phyloP scores from a whole-genome alignment of 176 grass and related monocot genomes.

The Dendrocalamus sinicus region DNA sequence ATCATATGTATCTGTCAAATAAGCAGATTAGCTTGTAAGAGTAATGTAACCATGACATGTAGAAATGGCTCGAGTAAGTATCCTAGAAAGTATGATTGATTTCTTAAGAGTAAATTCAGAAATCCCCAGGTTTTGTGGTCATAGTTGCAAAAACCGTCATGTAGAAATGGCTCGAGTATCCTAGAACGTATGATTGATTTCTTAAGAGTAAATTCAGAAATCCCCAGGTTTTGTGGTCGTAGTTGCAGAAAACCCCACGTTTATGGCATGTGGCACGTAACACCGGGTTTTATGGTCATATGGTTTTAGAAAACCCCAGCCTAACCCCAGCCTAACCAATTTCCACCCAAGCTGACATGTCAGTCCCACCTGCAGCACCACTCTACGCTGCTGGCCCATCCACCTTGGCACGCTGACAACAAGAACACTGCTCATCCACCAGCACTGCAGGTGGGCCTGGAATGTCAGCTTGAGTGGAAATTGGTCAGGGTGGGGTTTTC shows the following conservation, averaged over 20 bases:
- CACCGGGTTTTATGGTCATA: neutral
- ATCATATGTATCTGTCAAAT: neutral
- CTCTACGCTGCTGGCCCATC: neutral
- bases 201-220: neutral
- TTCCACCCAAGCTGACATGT: neutral
- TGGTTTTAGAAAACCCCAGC: neutral
- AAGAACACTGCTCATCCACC: neutral
- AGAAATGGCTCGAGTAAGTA: slow-evolving; percentile 2
- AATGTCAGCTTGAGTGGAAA: neutral
- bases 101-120: neutral
- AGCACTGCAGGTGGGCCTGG: neutral
- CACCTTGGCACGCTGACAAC: neutral
- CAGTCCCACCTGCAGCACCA: neutral
- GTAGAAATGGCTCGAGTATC: slow-evolving; percentile 7
- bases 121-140: neutral
- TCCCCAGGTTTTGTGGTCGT: neutral
- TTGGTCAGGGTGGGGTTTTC: neutral
- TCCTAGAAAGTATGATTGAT: slow-evolving; percentile 7
- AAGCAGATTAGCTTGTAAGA: slow-evolving; percentile 14
- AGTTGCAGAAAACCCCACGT: neutral
- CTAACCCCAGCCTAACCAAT: neutral
- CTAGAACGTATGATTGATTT: slow-evolving; percentile 6
- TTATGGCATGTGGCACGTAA: neutral
- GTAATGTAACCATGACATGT: neutral
- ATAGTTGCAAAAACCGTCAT: neutral